Percentiles rank a stretch among this genome's conserved stretches.
Conservation (phyloP, 2,329 filamentous ascomycete species). For the Aureobasidium sp. region DNA sequence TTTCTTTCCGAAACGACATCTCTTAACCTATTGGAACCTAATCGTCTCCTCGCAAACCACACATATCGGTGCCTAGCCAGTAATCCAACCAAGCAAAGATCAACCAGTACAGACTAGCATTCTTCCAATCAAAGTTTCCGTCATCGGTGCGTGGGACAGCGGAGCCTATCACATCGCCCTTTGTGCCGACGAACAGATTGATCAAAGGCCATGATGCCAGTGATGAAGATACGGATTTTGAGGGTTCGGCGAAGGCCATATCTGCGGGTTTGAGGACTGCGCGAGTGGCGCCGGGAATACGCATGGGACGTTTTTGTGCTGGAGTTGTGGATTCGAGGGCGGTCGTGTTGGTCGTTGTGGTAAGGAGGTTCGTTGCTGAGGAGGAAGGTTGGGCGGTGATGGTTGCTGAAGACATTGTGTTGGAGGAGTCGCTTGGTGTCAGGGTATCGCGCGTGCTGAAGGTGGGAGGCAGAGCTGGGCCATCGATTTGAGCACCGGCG, state of each 20-base stretch:
- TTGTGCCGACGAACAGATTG: conserved; percentile 38
- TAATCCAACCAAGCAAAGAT: conserved; percentile 53
- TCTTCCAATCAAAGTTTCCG: conserved; percentile 71
- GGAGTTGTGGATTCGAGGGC: conserved; percentile 13
- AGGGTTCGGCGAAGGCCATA: conserved; percentile 42
- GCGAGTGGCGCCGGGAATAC: conserved; percentile 33
- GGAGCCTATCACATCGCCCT: conserved; percentile 61
- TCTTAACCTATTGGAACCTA: neutral
- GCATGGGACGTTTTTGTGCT: conserved; percentile 20
- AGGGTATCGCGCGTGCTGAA: conserved; percentile 29
- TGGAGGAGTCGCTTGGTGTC: conserved; percentile 29
- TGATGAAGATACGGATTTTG: conserved; percentile 28
- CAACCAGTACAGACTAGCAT: conserved; percentile 54
- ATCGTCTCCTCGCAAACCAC: conserved; percentile 50
- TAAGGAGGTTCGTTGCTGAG: conserved; percentile 7
- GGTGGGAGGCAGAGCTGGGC: conserved; percentile 23
- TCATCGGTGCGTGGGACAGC: conserved; percentile 65
- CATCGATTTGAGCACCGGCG: conserved; percentile 27
- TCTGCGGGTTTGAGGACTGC: conserved; percentile 38
- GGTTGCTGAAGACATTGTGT: conserved; percentile 37
- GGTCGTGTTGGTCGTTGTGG: conserved; percentile 4
- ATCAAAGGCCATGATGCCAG: conserved; percentile 17
- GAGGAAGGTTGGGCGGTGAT: conserved; percentile 23
- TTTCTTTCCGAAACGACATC: no score
- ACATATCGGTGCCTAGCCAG: conserved; percentile 54